Conservation (phyloP, 2,329 filamentous ascomycete genomes). For the Beauveria australis region DNA sequence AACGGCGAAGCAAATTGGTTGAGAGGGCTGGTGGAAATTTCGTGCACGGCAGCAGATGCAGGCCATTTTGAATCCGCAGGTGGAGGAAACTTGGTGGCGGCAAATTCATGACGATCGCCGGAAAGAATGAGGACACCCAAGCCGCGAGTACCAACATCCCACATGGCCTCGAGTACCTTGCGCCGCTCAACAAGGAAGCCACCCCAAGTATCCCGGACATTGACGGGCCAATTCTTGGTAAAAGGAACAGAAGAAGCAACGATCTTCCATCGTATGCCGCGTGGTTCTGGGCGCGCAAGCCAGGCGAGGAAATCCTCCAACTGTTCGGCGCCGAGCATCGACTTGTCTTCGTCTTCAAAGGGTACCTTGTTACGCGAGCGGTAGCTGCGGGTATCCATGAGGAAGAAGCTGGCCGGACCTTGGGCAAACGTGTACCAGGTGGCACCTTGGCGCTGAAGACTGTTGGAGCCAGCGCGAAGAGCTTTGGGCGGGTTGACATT, state of each 20-base stretch:
- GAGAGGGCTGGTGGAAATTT: slow-evolving; percentile 85
- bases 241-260: slow-evolving; percentile 86
- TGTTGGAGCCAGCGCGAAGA: slow-evolving; percentile 36
- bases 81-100: slow-evolving; percentile 71
- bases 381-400: slow-evolving; percentile 86
- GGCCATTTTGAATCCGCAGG: slow-evolving; percentile 54
- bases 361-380: slow-evolving; percentile 59
- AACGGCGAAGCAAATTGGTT: slow-evolving; percentile 91
- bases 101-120: slow-evolving; percentile 95
- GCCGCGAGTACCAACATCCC: slow-evolving; percentile 69
- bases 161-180: slow-evolving; percentile 80
- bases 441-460: slow-evolving; percentile 38
- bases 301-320: slow-evolving; percentile 72
- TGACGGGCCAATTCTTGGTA: slow-evolving; percentile 94
- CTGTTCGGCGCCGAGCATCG: slow-evolving; percentile 79
- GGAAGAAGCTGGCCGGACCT: slow-evolving; percentile 88
- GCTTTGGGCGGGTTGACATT: slow-evolving; percentile 71
- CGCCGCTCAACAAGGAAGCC: slow-evolving; percentile 78
- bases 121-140: slow-evolving; percentile 76
- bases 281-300: slow-evolving; percentile 62
- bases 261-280: slow-evolving; percentile 86
- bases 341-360: slow-evolving; percentile 58
- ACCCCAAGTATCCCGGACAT: slow-evolving; percentile 85
- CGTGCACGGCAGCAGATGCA: slow-evolving; percentile 61
- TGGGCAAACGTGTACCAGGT: slow-evolving; percentile 88